A percentile compares a stretch with the other conserved stretches of the same genome.
These are phyloP conservation scores for Plasmodium inui DNA, from an alignment of 169 alveolate species.

Conservation along the genomic window DNA sequence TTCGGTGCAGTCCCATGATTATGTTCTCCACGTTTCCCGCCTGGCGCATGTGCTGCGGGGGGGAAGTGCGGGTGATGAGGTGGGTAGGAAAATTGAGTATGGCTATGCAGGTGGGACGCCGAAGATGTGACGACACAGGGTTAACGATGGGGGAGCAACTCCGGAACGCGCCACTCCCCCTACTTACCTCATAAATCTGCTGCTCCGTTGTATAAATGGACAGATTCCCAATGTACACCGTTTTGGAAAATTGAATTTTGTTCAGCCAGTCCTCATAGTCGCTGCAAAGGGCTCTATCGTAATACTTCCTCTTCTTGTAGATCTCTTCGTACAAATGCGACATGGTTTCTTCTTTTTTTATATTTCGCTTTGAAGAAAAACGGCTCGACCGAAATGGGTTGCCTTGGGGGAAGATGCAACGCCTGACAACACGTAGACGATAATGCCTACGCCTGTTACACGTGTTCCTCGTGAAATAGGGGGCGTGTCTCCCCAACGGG, in stretches of 20 bases:
- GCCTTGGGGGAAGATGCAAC: not conserved
- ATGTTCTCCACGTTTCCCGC: constrained; percentile 84
- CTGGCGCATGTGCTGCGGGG: constrained; percentile 39
- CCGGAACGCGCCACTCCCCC: not conserved
- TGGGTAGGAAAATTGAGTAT: not conserved
- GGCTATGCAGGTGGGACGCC: not conserved
- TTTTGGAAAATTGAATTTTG: constrained; percentile 79
- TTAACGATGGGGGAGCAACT: not conserved
- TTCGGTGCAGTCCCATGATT: constrained; percentile 83
- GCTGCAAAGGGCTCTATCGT: constrained; percentile 82
- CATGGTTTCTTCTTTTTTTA: constrained; percentile 41
- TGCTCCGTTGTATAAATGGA: constrained; percentile 86
- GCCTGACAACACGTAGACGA: not conserved
- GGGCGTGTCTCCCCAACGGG: not conserved
- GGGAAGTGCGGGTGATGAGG: too few relatives aligned
- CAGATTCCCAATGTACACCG: constrained; percentile 85
- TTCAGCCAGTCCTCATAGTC: constrained; percentile 82
- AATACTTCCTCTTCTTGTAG: constrained; percentile 80
- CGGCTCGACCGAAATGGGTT: not conserved
- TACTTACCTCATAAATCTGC: constrained; percentile 84
- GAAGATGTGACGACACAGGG: not conserved
- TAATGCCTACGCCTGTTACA: not conserved
- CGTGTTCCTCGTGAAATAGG: not conserved
- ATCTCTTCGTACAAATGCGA: constrained; percentile 81
- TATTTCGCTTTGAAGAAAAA: not conserved